Conservation (phyloP, 345 rosid genomes). For the Schrenkiella parvula region DNA sequence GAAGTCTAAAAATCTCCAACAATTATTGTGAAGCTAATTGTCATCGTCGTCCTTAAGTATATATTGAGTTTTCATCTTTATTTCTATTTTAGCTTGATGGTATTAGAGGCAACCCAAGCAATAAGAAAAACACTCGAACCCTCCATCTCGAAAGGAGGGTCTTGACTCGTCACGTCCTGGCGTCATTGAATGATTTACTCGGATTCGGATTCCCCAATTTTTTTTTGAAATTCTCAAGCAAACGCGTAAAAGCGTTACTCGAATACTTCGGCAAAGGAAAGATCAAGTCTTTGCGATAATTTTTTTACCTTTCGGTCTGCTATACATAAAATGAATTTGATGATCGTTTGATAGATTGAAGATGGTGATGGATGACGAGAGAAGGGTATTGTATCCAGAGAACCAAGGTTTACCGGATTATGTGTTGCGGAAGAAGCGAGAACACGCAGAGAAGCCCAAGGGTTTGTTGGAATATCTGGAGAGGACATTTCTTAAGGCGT, state of each 20-base stretch:
- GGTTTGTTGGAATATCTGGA: constrained; percentile 68
- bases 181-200: background rate
- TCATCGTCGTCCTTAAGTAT: background rate
- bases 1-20: too few species aligned
- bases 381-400: constrained; percentile 47
- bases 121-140: too few species aligned
- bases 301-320: too few species aligned
- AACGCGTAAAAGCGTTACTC: background rate
- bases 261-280: background rate
- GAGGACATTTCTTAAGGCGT: constrained; percentile 57
- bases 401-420: constrained; percentile 56
- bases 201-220: background rate
- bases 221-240: background rate
- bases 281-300: background rate
- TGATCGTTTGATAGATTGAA: too few species aligned
- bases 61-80: too few species aligned
- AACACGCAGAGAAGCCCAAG: constrained; percentile 57
- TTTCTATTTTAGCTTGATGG: too few species aligned
- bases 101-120: too few species aligned
- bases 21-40: too few species aligned
- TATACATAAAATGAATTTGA: too few species aligned
- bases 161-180: background rate
- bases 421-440: constrained; percentile 65
- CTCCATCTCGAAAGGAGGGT: too few species aligned
- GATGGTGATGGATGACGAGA: constrained; percentile 57